Base-by-base conservation (phyloP, 305 asterid genomes). In the Ilex paraguariensis region DNA sequence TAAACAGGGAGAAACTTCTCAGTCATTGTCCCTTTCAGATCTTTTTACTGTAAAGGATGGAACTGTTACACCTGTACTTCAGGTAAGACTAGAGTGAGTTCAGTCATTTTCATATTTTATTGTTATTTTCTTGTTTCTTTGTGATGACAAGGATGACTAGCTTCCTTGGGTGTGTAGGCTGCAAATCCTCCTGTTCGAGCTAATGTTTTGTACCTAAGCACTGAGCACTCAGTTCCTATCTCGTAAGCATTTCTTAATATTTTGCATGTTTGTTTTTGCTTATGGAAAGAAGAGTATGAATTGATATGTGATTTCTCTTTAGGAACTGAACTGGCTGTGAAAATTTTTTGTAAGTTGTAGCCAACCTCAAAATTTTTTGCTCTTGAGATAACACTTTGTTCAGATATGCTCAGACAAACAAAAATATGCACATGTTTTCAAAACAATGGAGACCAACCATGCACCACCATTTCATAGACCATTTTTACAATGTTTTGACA, bases 131-230 rank as follows among this genome's bases (percentile, higher is more conserved):
- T n/a, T 59, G 39, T 44, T 66, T 56, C 12, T 46, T 44, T 55
- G 62, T 56, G 59, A 56, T 57, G 63, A 16, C 39, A n/a, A 31
- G 60, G 59, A 51, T 66, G 57, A 56, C 30, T 50, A 40, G 32
- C 70, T 66, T 66, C 59, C 70, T 59, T 65, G 61, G 61, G 39
- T 64, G 10, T 74, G 58, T 64, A 94, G 98, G 85, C 84, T 16
- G 95, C 88, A 11, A 75, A 85, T 80, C 98, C 98, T 54, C 95
- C 98, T 0, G 97, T 90, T 49, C 87, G 98, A 72, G 98, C 96
- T n/a, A 88, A 82, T 78, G 88, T 90, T 67, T 61, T 94, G 82
- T 79, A 90, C 81, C 69, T 94, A 71, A 77, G 76, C 64, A 77
- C 95, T 31, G 77, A 78, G 40, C 83, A 76, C 74, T 84, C 99